Conservation (phyloP, 2,329 filamentous ascomycete species). For the Fusarium ambrosium region DNA sequence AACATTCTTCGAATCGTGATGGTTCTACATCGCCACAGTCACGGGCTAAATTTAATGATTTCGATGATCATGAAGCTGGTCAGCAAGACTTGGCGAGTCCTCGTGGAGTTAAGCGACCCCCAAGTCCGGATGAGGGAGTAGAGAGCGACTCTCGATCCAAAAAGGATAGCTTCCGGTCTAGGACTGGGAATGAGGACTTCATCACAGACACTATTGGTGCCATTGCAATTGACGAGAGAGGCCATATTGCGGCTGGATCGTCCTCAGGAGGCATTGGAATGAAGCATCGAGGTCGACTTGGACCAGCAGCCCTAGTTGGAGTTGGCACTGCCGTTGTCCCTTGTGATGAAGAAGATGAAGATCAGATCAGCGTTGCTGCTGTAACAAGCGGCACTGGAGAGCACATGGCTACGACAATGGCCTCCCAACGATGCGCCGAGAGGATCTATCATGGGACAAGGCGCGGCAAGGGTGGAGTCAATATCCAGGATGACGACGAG, state of each 20-base stretch:
- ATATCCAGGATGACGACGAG: conserved; percentile 80
- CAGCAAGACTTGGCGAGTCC: conserved; percentile 31
- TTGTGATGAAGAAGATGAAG: conserved; percentile 75
- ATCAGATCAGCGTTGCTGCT: conserved; percentile 79
- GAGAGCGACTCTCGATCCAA: conserved; percentile 19
- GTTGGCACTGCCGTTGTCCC: conserved; percentile 94
- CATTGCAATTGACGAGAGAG: conserved; percentile 88
- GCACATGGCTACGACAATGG: conserved; percentile 97
- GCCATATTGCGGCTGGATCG: conserved; percentile 92
- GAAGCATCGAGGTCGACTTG: conserved; percentile 93
- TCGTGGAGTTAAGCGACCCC: conserved; percentile 55
- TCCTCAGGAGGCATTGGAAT: conserved; percentile 98
- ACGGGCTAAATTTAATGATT: not conserved
- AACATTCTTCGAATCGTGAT: conserved; percentile 26
- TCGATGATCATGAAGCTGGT: conserved; percentile 2
- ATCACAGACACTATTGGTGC: conserved; percentile 96
- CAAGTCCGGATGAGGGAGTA: conserved; percentile 35
- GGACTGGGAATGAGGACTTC: conserved; percentile 64
- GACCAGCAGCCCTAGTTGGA: conserved; percentile 92
- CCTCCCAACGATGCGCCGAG: conserved; percentile 87
- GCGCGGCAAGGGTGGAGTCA: conserved; percentile 70
- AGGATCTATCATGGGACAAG: conserved; percentile 81
- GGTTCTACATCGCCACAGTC: conserved; percentile 32
- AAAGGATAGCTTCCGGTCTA: conserved; percentile 39
- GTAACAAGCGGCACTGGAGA: conserved; percentile 97